phyloP scores from a whole-genome alignment of 1,284 basidiomycete species.

The Rhodotorula sp. region DNA sequence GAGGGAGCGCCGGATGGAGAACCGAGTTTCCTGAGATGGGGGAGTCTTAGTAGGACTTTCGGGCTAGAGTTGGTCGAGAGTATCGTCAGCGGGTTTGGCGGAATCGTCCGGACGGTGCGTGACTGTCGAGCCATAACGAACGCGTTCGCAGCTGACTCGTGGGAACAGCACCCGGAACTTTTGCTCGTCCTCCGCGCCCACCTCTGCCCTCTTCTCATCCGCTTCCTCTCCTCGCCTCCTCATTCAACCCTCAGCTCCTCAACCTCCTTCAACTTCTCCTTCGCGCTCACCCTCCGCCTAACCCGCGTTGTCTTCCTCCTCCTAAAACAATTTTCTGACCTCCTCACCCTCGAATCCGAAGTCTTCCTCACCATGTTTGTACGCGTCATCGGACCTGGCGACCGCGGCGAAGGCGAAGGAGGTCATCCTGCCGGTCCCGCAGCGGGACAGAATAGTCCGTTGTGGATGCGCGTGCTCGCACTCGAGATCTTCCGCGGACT shows the following conservation, averaged over 20 bases:
- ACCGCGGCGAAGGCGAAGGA: conserved; percentile 52
- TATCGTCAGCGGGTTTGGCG: conserved; percentile 89
- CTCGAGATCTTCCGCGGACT: conserved; percentile 88
- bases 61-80: conserved; percentile 95
- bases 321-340: conserved; percentile 82
- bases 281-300: conserved; percentile 84
- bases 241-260: conserved; percentile 67
- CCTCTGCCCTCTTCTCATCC: conserved; percentile 81
- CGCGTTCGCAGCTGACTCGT: too few relatives aligned
- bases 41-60: conserved; percentile 87
- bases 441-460: conserved; percentile 51
- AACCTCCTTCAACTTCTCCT: conserved; percentile 58
- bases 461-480: conserved; percentile 84
- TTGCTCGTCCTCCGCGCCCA: conserved; percentile 80
- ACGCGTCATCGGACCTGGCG: conserved; percentile 67
- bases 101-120: conserved; percentile 73
- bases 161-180: conserved; percentile 69
- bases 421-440: conserved; percentile 39
- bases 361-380: conserved; percentile 81
- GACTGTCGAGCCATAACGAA: neutral
- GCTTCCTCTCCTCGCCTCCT: conserved; percentile 63
- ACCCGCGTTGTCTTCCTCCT: conserved; percentile 90
- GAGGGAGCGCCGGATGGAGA: conserved; percentile 54
- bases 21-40: conserved; percentile 77
- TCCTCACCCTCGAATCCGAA: conserved; percentile 76